Percentiles rank a stretch among this genome's conserved stretches.
Conservation (phyloP, 2,329 filamentous ascomycete species). For the Curvularia spicifera region DNA sequence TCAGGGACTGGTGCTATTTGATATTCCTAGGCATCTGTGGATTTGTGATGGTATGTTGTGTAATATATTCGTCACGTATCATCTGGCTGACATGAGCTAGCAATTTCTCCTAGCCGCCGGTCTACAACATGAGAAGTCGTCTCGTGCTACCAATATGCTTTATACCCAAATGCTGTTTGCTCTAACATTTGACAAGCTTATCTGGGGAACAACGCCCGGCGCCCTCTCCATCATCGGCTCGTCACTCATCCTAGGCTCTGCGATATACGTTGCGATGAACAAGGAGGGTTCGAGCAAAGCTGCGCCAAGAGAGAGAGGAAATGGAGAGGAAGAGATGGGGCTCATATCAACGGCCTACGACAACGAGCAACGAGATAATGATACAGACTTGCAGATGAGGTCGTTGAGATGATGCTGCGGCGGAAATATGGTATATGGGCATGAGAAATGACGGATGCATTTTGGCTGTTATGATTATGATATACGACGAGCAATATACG, state of each 20-base stretch:
- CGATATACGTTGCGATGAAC: conserved; percentile 67
- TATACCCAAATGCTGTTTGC: conserved; percentile 76
- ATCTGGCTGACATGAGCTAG: conserved; percentile 30
- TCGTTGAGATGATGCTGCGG: conserved; percentile 17
- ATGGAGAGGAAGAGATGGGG: conserved; percentile 44
- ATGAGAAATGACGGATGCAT: background rate
- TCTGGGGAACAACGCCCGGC: conserved; percentile 67
- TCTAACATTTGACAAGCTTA: conserved; percentile 66
- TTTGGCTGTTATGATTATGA: background rate
- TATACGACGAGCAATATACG: background rate
- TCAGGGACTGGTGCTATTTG: conserved; percentile 70
- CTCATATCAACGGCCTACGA: conserved; percentile 34
- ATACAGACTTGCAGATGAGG: conserved; percentile 28
- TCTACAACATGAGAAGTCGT: conserved; percentile 71
- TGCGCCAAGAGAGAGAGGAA: conserved; percentile 18
- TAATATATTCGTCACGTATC: background rate
- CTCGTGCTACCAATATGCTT: conserved; percentile 68
- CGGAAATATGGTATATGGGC: background rate
- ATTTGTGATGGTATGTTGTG: conserved; percentile 67
- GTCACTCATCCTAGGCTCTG: conserved; percentile 68
- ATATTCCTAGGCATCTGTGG: conserved; percentile 73
- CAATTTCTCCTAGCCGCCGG: conserved; percentile 86
- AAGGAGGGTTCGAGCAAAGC: conserved; percentile 48
- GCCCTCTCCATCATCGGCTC: conserved; percentile 66
- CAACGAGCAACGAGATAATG: conserved; percentile 18